A percentile compares a stretch with the other conserved stretches of the same genome.
phyloP scores from a whole-genome alignment of 345 rosid genomes.

The Lumnitzera racemosa region DNA sequence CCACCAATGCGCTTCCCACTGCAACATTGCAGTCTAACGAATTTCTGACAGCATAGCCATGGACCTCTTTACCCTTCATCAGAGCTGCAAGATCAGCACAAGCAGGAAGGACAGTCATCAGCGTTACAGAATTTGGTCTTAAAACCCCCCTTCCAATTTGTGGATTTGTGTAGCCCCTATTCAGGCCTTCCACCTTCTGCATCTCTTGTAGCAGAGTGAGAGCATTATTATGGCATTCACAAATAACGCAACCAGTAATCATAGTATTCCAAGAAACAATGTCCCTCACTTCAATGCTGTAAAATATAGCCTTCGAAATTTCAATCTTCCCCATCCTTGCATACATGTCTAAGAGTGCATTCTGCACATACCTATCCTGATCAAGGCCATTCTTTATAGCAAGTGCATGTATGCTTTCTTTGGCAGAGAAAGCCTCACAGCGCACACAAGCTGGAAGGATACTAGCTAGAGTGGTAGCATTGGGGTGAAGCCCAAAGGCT shows the following conservation, averaged over 20 bases:
- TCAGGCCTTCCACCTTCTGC: conserved; percentile 32
- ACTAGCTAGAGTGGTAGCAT: conserved; percentile 80
- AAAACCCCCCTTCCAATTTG: conserved; percentile 18
- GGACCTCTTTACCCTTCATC: conserved; percentile 82
- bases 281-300: conserved; percentile 57
- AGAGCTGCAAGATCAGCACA: conserved; percentile 72
- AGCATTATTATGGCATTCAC: conserved; percentile 47
- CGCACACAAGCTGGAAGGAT: conserved; percentile 70
- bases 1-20: conserved; percentile 87
- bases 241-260: conserved; percentile 63
- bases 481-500: conserved; percentile 43
- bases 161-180: conserved; percentile 1
- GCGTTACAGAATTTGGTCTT: conserved; percentile 72
- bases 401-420: conserved; percentile 72
- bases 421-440: conserved; percentile 39
- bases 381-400: conserved; percentile 62
- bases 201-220: conserved; percentile 52
- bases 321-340: conserved; percentile 59
- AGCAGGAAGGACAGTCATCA: conserved; percentile 80
- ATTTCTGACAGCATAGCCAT: conserved; percentile 74
- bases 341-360: conserved; percentile 87
- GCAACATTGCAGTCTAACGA: conserved; percentile 58
- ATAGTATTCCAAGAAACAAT: conserved; percentile 85
- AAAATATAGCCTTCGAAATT: conserved; percentile 47
- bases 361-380: conserved; percentile 57